These are phyloP conservation scores for Hymenoscyphus repandus DNA, from an alignment of 2,329 filamentous ascomycete genomes.

Conservation along the genomic window DNA sequence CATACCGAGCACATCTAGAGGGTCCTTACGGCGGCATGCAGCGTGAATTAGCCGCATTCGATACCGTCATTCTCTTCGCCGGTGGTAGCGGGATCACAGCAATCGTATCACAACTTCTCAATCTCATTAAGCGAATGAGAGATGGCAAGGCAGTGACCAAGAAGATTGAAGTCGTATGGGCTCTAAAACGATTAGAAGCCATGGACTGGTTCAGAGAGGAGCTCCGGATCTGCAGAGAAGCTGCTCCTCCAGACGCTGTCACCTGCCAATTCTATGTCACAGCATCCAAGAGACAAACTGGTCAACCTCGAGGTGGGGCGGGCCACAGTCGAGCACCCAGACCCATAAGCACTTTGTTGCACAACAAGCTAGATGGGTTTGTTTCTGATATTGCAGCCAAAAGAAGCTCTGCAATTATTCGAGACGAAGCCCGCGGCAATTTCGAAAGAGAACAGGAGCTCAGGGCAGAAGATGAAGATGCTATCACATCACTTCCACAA, in stretches of 20 bases:
- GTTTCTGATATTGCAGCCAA: conserved; percentile 84
- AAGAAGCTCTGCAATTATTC: conserved; percentile 77
- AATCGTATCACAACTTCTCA: conserved; percentile 82
- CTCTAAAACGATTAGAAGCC: conserved; percentile 81
- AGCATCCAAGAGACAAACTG: conserved; percentile 50
- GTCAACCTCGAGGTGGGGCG: conserved; percentile 33
- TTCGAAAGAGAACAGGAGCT: conserved; percentile 74
- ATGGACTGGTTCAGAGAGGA: conserved; percentile 99
- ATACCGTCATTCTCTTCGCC: conserved; percentile 87
- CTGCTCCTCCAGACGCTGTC: conserved; percentile 80
- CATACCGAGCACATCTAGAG: conserved; percentile 87
- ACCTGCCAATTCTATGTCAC: conserved; percentile 96
- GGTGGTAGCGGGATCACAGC: conserved; percentile 94
- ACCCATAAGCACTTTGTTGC: conserved; percentile 69
- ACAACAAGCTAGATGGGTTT: conserved; percentile 82
- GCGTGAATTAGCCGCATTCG: conserved; percentile 82
- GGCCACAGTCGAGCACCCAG: conserved; percentile 49
- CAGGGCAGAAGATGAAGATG: conserved; percentile 76
- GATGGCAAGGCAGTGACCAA: conserved; percentile 91
- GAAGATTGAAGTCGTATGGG: conserved; percentile 89
- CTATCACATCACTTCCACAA: conserved; percentile 73
- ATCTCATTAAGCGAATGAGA: conserved; percentile 94
- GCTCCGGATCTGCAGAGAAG: conserved; percentile 83
- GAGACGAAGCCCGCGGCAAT: conserved; percentile 75
- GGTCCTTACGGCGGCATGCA: conserved; percentile 95